Evolutionary conservation across 2,329 filamentous ascomycete genomes (phyloP).

Genomic region (Penicillium brevicompactum): DNA sequence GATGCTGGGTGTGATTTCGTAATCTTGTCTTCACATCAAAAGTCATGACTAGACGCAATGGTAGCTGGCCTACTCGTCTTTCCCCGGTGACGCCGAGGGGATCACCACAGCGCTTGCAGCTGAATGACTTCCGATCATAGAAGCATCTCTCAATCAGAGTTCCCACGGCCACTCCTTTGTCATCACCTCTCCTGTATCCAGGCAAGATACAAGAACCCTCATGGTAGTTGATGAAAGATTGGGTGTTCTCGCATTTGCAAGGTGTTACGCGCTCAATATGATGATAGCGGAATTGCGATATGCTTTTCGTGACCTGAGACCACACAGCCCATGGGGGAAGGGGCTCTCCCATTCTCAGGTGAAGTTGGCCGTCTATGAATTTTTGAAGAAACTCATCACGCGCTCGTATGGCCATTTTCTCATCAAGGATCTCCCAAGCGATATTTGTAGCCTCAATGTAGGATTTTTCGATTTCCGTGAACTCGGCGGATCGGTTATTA

Average conservation of each 20-base stretch:
- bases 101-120: constrained; percentile 14
- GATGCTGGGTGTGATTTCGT: constrained; percentile 27
- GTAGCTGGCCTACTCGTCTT: constrained; percentile 24
- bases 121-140: not conserved
- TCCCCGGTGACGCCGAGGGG: not conserved
- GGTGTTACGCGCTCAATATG: constrained; percentile 12
- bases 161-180: constrained; percentile 20
- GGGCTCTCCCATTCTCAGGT: constrained; percentile 11
- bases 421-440: constrained; percentile 31
- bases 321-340: constrained; percentile 25
- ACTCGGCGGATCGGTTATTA: constrained; percentile 12
- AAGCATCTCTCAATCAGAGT: constrained; percentile 25
- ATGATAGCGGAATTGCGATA: constrained; percentile 31
- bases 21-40: constrained; percentile 13
- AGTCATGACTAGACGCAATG: constrained; percentile 34
- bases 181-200: constrained; percentile 11
- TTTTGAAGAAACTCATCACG: constrained; percentile 24
- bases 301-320: constrained; percentile 24
- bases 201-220: constrained; percentile 18
- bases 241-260: constrained; percentile 8
- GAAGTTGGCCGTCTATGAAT: constrained; percentile 3
- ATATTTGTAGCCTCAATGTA: constrained; percentile 32
- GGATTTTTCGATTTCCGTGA: constrained; percentile 22
- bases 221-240: constrained; percentile 1
- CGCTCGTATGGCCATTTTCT: constrained; percentile 8